These are phyloP conservation scores for Xylona heveae DNA, from an alignment of 495 filamentous ascomycete genomes.

Conservation along the genomic window DNA sequence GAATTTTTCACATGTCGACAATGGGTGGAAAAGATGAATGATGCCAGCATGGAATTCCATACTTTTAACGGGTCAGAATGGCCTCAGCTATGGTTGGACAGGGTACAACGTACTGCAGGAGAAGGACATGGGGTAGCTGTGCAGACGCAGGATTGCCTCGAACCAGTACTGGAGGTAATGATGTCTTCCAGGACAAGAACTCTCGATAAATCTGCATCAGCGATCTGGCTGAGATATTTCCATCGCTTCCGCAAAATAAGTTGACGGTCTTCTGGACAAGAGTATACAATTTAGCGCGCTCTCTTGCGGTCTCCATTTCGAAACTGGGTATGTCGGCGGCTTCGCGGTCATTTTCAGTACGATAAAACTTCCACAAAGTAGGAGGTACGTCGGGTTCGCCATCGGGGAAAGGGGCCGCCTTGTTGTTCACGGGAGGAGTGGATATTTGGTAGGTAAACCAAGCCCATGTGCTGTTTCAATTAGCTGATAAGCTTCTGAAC, in stretches of 20 bases:
- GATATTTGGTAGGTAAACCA: no score
- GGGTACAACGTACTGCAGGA: background rate
- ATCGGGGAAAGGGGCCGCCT: background rate
- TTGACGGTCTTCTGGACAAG: background rate
- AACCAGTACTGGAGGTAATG: background rate
- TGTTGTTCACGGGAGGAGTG: no score
- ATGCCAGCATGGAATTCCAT: background rate
- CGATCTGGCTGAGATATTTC: background rate
- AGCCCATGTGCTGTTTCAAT: background rate
- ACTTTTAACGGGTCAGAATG: background rate
- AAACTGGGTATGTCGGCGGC: background rate
- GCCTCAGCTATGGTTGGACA: background rate
- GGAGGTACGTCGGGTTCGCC: background rate
- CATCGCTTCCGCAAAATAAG: background rate
- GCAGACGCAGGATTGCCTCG: background rate
- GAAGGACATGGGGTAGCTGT: background rate
- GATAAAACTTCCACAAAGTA: background rate
- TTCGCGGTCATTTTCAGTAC: background rate
- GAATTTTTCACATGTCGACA: background rate
- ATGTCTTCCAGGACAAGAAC: background rate
- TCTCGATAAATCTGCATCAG: background rate
- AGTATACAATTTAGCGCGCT: background rate
- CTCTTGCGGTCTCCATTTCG: background rate
- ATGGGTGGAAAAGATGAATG: background rate
- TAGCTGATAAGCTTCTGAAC: background rate